A percentile compares a stretch with the other conserved stretches of the same genome.
Evolutionary conservation across 257 asterid genomes (phyloP).

Genomic region (Orobanche coerulescens): DNA sequence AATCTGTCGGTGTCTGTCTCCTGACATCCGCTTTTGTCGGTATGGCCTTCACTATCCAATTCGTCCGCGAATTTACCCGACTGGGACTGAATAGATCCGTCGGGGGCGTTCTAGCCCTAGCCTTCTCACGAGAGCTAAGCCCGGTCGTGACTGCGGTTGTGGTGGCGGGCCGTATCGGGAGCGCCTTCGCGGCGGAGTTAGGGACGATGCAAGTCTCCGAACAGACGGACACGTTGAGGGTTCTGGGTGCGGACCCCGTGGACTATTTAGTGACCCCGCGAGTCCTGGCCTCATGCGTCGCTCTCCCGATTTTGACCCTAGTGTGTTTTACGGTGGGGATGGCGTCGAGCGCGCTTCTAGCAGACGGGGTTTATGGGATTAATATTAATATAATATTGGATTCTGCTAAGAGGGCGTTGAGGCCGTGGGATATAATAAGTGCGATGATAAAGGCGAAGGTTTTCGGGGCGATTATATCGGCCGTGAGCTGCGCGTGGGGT

Average conservation of each 20-base stretch:
- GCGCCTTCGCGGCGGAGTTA: conserved; percentile 93
- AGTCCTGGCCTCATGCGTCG: conserved; percentile 72
- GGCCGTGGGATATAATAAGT: conserved; percentile 80
- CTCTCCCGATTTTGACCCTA: conserved; percentile 69
- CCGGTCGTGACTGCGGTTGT: conserved; percentile 90
- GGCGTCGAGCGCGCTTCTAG: conserved; percentile 84
- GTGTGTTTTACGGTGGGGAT: conserved; percentile 81
- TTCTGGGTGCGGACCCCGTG: conserved; percentile 81
- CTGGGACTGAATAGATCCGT: conserved; percentile 80
- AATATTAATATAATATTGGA: conserved; percentile 83
- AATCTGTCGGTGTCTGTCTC: conserved; percentile 88
- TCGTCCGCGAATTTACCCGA: conserved; percentile 87
- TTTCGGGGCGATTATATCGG: conserved; percentile 79
- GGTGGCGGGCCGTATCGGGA: conserved; percentile 91
- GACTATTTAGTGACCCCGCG: conserved; percentile 88
- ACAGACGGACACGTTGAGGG: conserved; percentile 88
- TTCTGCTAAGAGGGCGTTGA: conserved; percentile 80
- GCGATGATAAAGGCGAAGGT: conserved; percentile 84
- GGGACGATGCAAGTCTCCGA: conserved; percentile 99
- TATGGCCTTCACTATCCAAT: conserved; percentile 97
- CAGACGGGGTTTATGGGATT: conserved; percentile 76
- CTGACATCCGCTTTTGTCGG: conserved; percentile 88
- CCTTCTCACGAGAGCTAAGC: conserved; percentile 83
- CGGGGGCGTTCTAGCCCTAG: conserved; percentile 96
- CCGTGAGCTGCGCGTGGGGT: conserved; percentile 97